Percentiles rank a stretch among this genome's conserved stretches.
Evolutionary conservation across 2,329 filamentous ascomycete genomes (phyloP).

Genomic region (Endothia cerciana): DNA sequence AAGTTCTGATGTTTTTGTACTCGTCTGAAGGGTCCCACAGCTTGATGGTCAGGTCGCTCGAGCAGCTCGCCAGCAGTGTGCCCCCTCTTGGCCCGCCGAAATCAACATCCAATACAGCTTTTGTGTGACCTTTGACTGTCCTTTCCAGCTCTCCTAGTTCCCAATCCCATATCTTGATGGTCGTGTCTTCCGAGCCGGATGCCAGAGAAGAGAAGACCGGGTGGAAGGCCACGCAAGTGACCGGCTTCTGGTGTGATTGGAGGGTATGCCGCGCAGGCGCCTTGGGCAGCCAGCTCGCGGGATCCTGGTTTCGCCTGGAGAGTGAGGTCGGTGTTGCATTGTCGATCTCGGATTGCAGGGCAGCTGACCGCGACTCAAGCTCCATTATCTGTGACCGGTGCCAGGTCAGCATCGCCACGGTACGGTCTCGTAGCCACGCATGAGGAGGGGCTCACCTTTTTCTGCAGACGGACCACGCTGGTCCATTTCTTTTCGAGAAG

Average conservation of each 20-base stretch:
- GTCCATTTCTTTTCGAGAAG: conserved; percentile 99
- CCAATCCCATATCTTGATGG: conserved; percentile 98
- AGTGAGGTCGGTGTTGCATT: conserved; percentile 77
- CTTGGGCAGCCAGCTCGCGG: conserved; percentile 83
- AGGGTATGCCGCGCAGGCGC: conserved; percentile 80
- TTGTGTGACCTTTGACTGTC: conserved; percentile 91
- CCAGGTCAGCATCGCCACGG: conserved; percentile 18
- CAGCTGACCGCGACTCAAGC: conserved; percentile 74
- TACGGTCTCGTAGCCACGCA: conserved; percentile 31
- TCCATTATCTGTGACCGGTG: conserved; percentile 78
- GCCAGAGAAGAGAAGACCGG: conserved; percentile 89
- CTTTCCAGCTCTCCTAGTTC: conserved; percentile 88
- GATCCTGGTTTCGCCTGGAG: conserved; percentile 80
- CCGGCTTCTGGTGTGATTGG: conserved; percentile 77
- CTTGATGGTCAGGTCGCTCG: conserved; percentile 89
- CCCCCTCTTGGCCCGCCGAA: conserved; percentile 84
- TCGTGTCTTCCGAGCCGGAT: conserved; percentile 88
- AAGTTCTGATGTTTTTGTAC: conserved; percentile 92
- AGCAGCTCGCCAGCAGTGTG: conserved; percentile 79
- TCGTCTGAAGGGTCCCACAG: conserved; percentile 91
- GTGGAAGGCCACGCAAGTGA: conserved; percentile 91
- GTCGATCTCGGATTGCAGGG: conserved; percentile 82
- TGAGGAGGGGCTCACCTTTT: conserved; percentile 67
- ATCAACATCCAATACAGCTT: conserved; percentile 84
- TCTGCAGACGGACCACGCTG: conserved; percentile 89